Percentiles rank a stretch among this genome's conserved stretches.
Conservation (phyloP, 2,329 filamentous ascomycete species). For the Phaeosphaeriaceae sp. region DNA sequence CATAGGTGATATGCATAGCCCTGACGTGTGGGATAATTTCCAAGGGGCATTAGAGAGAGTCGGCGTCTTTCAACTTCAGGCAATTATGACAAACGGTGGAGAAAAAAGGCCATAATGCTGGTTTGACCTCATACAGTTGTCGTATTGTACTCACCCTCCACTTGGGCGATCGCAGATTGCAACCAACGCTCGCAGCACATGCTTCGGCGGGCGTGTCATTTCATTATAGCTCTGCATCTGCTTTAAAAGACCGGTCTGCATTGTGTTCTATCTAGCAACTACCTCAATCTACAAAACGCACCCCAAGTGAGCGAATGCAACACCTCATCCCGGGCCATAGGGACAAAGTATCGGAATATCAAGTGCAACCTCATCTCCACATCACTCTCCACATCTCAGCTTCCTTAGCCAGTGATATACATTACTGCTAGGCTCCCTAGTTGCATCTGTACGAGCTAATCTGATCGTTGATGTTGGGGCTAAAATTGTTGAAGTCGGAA, state of each 20-base stretch:
- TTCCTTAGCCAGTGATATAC: not conserved
- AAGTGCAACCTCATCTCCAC: not conserved
- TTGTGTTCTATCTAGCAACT: not conserved
- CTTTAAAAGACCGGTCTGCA: not conserved
- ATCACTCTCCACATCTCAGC: not conserved
- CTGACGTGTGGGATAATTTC: too few species aligned
- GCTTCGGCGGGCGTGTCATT: too few species aligned
- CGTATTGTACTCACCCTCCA: too few species aligned
- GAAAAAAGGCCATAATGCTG: too few species aligned
- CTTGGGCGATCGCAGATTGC: too few species aligned
- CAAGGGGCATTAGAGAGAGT: too few species aligned
- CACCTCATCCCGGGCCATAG: not conserved
- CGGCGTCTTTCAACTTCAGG: too few species aligned
- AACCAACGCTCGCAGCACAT: too few species aligned
- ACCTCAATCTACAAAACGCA: not conserved
- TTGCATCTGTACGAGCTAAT: constrained; percentile 13
- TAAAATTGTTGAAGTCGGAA: constrained; percentile 2
- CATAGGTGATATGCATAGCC: too few species aligned
- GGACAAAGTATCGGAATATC: not conserved
- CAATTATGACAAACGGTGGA: too few species aligned
- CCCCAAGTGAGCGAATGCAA: not conserved
- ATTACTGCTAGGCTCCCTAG: not conserved
- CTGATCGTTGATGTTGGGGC: constrained; percentile 7
- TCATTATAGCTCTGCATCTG: too few species aligned
- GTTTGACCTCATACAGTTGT: too few species aligned